Conservation (phyloP, 2,329 filamentous ascomycete species). For the Exophiala bonariae region DNA sequence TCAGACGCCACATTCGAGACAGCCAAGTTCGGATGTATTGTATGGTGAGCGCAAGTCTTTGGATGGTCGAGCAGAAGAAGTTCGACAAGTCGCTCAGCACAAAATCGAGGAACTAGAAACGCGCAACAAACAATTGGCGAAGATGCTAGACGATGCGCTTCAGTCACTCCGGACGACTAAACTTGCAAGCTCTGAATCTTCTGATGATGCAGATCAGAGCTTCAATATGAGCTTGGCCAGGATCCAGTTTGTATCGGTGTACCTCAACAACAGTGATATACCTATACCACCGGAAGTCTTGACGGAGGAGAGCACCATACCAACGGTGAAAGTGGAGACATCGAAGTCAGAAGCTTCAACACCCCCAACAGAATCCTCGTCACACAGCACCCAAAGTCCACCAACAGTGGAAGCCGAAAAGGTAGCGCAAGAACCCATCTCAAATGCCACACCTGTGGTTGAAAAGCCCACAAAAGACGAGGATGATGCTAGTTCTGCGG, state of each 20-base stretch:
- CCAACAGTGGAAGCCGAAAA: no score
- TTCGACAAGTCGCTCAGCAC: slow-evolving; percentile 2
- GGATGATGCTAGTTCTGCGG: no score
- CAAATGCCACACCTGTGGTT: no score
- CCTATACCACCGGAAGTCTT: slow-evolving; percentile 26
- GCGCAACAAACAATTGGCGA: slow-evolving; percentile 42
- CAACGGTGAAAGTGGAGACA: slow-evolving; percentile 12
- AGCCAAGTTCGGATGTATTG: slow-evolving; percentile 17
- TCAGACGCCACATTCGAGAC: slow-evolving; percentile 35
- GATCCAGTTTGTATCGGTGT: slow-evolving; percentile 44
- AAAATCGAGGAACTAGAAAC: slow-evolving; percentile 38
- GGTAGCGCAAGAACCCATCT: no score
- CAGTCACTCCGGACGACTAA: slow-evolving; percentile 40
- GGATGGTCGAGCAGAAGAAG: slow-evolving; percentile 3
- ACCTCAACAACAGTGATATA: slow-evolving; percentile 41
- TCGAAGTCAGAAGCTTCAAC: slow-evolving; percentile 6
- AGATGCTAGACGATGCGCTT: slow-evolving; percentile 42
- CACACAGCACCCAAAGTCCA: no score
- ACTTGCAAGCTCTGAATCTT: slow-evolving; percentile 24
- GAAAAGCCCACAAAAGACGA: neutral
- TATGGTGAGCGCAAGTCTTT: neutral
- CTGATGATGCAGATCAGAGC: slow-evolving; percentile 27
- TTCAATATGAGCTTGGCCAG: slow-evolving; percentile 40
- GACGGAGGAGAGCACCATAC: neutral
- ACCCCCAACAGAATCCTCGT: no score